These are phyloP conservation scores for Cucurbita ficifolia DNA, from an alignment of 306 rosid genomes.

Conservation along the genomic window DNA sequence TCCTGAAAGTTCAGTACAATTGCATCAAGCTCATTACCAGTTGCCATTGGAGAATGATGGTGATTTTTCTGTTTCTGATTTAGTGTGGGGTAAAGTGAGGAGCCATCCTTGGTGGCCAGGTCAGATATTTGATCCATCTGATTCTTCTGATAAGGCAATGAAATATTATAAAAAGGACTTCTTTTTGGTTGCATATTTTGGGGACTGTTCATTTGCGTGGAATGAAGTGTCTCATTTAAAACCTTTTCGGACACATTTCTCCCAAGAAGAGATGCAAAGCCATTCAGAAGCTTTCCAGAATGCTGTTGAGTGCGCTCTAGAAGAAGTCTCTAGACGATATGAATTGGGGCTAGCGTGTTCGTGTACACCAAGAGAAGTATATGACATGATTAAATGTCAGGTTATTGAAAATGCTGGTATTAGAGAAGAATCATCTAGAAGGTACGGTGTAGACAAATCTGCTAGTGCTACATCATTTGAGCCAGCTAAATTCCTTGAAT, in stretches of 20 bases:
- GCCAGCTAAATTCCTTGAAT: constrained; percentile 38
- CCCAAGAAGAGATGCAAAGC: constrained; percentile 49
- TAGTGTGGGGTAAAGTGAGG: constrained; percentile 97
- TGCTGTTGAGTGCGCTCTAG: constrained; percentile 68
- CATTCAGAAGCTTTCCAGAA: constrained; percentile 67
- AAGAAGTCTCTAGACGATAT: constrained; percentile 70
- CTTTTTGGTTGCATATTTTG: constrained; percentile 87
- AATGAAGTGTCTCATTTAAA: constrained; percentile 70
- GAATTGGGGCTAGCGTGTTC: constrained; percentile 68
- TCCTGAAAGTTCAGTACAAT: constrained; percentile 18
- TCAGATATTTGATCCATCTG: constrained; percentile 76
- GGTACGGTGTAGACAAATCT: constrained; percentile 39
- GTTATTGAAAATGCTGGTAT: constrained; percentile 71
- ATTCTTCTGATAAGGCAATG: constrained; percentile 76
- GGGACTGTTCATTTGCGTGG: constrained; percentile 95
- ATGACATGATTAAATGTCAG: constrained; percentile 42
- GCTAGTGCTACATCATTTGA: constrained; percentile 42
- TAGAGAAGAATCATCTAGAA: constrained; percentile 28
- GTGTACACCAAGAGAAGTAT: constrained; percentile 49
- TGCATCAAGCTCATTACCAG: constrained; percentile 28
- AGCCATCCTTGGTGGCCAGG: constrained; percentile 99
- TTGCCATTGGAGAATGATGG: constrained; percentile 54
- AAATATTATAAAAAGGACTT: constrained; percentile 73
- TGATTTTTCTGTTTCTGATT: constrained; percentile 53
- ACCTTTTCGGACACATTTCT: constrained; percentile 54